These are phyloP conservation scores for Crithidia expoeki DNA, from an alignment of 208 protist species.

Conservation along the genomic window DNA sequence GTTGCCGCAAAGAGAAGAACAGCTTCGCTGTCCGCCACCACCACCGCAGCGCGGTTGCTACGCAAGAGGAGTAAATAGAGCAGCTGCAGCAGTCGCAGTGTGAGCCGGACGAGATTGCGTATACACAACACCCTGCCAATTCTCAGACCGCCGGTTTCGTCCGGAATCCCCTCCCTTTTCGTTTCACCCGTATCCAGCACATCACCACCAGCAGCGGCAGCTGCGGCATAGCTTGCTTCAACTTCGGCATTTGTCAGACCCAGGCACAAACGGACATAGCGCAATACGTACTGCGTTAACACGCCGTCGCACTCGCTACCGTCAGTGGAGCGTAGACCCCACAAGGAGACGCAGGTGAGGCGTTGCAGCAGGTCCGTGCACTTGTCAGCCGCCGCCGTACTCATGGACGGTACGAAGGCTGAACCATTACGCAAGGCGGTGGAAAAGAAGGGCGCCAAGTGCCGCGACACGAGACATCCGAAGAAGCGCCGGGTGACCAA, in stretches of 20 bases:
- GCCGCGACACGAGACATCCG: background rate
- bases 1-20: constrained; percentile 28
- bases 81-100: constrained; percentile 31
- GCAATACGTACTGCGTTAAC: constrained; percentile 28
- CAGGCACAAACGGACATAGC: constrained; percentile 30
- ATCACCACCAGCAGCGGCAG: too few species aligned
- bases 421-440: background rate
- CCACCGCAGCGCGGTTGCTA: constrained; percentile 37
- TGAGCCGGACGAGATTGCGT: background rate
- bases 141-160: background rate
- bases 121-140: background rate
- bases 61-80: constrained; percentile 52
- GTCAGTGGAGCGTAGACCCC: constrained; percentile 4
- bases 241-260: constrained; percentile 15
- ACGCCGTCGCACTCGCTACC: constrained; percentile 11
- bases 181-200: too few species aligned
- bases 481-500: background rate
- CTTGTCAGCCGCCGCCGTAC: background rate
- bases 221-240: background rate
- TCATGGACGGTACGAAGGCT: background rate
- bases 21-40: constrained; percentile 28
- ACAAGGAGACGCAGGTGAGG: constrained; percentile 23
- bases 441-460: background rate
- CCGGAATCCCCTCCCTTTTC: background rate
- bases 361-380: constrained; percentile 8